Conservation (phyloP, 2,329 filamentous ascomycete genomes). For the Sclerotinia nivalis region DNA sequence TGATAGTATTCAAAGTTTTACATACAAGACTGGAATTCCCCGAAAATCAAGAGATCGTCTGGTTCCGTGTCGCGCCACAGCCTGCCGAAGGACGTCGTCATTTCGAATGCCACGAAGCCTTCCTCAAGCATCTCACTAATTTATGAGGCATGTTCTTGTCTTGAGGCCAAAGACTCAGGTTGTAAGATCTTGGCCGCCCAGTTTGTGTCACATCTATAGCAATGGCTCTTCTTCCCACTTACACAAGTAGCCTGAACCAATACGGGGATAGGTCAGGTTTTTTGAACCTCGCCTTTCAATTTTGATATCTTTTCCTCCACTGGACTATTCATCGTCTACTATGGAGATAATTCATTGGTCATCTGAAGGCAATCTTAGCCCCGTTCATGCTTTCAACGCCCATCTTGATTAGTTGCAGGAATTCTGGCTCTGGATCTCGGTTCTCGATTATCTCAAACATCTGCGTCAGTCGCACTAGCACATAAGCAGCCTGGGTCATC, state of each 20-base stretch:
- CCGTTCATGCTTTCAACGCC: slow-evolving; percentile 13
- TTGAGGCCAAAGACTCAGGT: too few species aligned
- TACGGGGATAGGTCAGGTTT: background rate
- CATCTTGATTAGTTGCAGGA: slow-evolving; percentile 11
- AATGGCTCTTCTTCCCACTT: background rate
- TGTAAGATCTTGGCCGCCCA: too few species aligned
- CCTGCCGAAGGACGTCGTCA: too few species aligned
- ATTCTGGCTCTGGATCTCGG: slow-evolving; percentile 22
- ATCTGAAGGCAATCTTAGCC: background rate
- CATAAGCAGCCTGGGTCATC: slow-evolving; percentile 21
- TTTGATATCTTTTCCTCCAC: too few species aligned
- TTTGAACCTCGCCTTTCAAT: background rate
- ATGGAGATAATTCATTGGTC: background rate
- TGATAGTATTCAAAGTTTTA: background rate
- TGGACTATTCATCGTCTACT: background rate
- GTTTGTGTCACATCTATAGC: background rate
- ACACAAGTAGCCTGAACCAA: background rate
- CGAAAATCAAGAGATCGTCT: background rate
- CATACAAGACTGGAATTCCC: background rate
- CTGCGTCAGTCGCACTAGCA: slow-evolving; percentile 21
- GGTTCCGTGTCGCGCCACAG: too few species aligned
- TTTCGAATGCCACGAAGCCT: background rate
- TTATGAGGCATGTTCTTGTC: background rate
- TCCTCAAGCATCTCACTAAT: background rate
- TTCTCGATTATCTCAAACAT: slow-evolving; percentile 22